Percentiles rank a stretch among this genome's conserved stretches.
These are phyloP conservation scores for Penicillium coprophilum DNA, from an alignment of 495 filamentous ascomycete genomes.

Conservation along the genomic window DNA sequence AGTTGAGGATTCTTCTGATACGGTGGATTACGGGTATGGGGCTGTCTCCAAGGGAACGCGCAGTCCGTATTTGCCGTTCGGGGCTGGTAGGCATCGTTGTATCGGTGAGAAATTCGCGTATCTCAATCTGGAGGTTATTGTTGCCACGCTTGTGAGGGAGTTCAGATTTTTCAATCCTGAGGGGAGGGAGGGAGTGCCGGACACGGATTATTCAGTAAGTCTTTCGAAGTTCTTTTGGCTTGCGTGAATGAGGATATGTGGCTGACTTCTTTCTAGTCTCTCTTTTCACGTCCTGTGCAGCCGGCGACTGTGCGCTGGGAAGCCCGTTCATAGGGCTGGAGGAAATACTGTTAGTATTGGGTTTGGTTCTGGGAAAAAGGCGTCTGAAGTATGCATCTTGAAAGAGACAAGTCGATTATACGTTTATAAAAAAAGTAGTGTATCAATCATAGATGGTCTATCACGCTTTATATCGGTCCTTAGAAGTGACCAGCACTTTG, in stretches of 20 bases:
- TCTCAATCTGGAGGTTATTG: conserved; percentile 82
- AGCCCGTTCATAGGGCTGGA: conserved; percentile 36
- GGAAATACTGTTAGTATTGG: neutral
- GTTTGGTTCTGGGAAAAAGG: neutral
- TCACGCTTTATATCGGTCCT: neutral
- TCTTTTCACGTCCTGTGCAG: conserved; percentile 58
- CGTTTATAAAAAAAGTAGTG: neutral
- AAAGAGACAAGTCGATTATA: neutral
- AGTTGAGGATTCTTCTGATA: conserved; percentile 63
- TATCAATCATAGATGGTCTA: neutral
- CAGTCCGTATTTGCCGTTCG: conserved; percentile 92
- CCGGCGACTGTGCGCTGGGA: conserved; percentile 68
- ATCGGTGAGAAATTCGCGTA: conserved; percentile 98
- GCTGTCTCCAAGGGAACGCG: conserved; percentile 80
- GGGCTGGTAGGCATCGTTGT: conserved; percentile 88
- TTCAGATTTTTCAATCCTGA: conserved; percentile 74
- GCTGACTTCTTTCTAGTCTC: conserved; percentile 28
- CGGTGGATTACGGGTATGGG: conserved; percentile 91
- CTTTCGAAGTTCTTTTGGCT: conserved; percentile 23
- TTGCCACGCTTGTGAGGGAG: conserved; percentile 71
- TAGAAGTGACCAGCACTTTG: neutral
- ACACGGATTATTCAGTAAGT: conserved; percentile 81
- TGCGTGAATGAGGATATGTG: neutral
- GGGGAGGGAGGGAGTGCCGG: conserved; percentile 65
- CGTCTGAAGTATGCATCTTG: neutral